Percentiles rank a stretch among this genome's conserved stretches.
Evolutionary conservation across 129 eudicot genomes (phyloP).

Genomic region (Lactuca saligna): DNA sequence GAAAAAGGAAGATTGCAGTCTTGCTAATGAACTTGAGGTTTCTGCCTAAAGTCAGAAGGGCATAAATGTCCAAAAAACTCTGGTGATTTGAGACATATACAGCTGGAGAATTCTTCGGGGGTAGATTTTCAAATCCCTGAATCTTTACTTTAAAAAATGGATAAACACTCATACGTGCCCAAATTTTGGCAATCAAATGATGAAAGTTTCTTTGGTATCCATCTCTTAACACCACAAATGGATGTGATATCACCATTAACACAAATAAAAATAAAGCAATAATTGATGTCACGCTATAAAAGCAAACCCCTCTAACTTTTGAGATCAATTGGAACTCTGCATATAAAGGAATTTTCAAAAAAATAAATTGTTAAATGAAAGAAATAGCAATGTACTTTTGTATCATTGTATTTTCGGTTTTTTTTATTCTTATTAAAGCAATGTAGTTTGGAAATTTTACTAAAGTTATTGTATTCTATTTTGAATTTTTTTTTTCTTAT

Average conservation of each 20-base stretch:
- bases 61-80: slow-evolving; percentile 84
- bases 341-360: slow-evolving; percentile 6
- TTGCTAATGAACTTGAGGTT: slow-evolving; percentile 91
- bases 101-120: slow-evolving; percentile 67
- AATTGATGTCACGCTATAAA: slow-evolving; percentile 68
- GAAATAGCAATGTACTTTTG: no score
- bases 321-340: slow-evolving; percentile 58
- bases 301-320: slow-evolving; percentile 77
- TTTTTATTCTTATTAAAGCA: no score
- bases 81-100: slow-evolving; percentile 95
- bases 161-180: slow-evolving; percentile 62
- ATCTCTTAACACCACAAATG: slow-evolving; percentile 72
- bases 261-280: slow-evolving; percentile 60
- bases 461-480: no score
- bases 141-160: slow-evolving; percentile 63
- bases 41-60: slow-evolving; percentile 85
- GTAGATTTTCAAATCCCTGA: slow-evolving; percentile 75
- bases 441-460: no score
- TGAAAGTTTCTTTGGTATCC: slow-evolving; percentile 65
- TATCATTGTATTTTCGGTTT: no score
- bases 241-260: slow-evolving; percentile 86
- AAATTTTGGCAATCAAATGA: slow-evolving; percentile 60
- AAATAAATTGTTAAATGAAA: no score
- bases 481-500: no score
- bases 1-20: slow-evolving; percentile 75